Conservation (phyloP, 768 basidiomycete genomes). For the Lentinula detonsa region DNA sequence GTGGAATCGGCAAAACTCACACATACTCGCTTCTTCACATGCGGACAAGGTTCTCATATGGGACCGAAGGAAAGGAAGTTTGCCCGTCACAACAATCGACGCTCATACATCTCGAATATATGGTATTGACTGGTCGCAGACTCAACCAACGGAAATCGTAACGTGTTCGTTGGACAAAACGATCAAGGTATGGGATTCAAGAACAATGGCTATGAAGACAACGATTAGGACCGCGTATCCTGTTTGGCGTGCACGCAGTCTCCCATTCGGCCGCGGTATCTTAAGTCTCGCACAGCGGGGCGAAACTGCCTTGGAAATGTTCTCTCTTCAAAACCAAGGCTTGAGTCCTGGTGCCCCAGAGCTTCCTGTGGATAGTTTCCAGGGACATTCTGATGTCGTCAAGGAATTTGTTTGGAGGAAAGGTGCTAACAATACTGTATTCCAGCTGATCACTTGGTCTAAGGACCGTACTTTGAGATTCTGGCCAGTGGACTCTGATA, state of each 20-base stretch:
- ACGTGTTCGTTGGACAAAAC: constrained; percentile 95
- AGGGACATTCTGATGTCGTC: constrained; percentile 89
- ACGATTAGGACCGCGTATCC: constrained; percentile 77
- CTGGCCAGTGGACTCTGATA: constrained; percentile 77
- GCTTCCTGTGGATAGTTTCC: constrained; percentile 65
- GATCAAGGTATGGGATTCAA: constrained; percentile 81
- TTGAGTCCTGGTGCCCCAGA: constrained; percentile 16
- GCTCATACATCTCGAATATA: constrained; percentile 94
- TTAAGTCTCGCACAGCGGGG: constrained; percentile 87
- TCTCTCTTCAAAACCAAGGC: constrained; percentile 30
- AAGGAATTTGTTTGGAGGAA: constrained; percentile 98
- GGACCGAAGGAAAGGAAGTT: constrained; percentile 94
- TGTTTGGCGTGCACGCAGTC: constrained; percentile 88
- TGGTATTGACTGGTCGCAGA: constrained; percentile 94
- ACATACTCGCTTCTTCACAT: constrained; percentile 88
- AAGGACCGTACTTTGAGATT: constrained; percentile 89
- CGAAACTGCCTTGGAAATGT: constrained; percentile 82
- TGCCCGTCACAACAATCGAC: constrained; percentile 66
- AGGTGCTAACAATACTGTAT: constrained; percentile 42
- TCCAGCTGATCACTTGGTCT: constrained; percentile 64
- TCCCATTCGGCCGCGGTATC: constrained; percentile 89
- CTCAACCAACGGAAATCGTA: constrained; percentile 68
- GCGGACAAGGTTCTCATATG: constrained; percentile 84
- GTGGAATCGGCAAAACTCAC: constrained; percentile 86
- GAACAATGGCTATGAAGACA: constrained; percentile 21